A percentile compares a stretch with the other conserved stretches of the same genome.
Evolutionary conservation across 1,284 basidiomycete species (phyloP).

Genomic region (Trichosporon asahii): DNA sequence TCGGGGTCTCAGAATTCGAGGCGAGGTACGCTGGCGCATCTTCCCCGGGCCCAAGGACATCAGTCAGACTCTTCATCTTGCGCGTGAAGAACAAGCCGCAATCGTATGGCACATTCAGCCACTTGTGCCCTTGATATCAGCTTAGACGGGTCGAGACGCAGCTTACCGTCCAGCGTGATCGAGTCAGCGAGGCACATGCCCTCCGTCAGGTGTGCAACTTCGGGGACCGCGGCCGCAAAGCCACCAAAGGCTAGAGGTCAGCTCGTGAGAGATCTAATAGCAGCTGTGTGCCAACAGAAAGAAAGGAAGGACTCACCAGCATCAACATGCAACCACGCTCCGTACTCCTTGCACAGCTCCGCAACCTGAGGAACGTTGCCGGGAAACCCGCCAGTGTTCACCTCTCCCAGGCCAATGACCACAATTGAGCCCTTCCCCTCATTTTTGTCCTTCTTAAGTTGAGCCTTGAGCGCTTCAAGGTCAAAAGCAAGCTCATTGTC

Average conservation of each 20-base stretch:
- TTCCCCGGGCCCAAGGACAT: conserved; percentile 53
- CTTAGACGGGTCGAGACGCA: background rate
- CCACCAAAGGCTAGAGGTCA: conserved; percentile 54
- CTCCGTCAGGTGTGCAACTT: conserved; percentile 43
- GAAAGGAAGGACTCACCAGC: conserved; percentile 44
- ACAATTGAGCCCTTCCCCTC: conserved; percentile 50
- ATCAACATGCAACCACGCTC: conserved; percentile 57
- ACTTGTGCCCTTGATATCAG: conserved; percentile 50
- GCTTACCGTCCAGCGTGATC: conserved; percentile 54
- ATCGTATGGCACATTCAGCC: conserved; percentile 57
- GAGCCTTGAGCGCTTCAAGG: conserved; percentile 42
- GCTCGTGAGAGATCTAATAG: background rate
- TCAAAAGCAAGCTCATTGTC: conserved; percentile 52
- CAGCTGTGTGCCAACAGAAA: background rate
- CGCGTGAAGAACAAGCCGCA: conserved; percentile 56
- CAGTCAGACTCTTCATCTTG: conserved; percentile 35
- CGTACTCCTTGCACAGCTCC: conserved; percentile 49
- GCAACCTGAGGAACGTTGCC: conserved; percentile 43
- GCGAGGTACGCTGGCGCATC: conserved; percentile 53
- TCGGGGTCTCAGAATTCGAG: conserved; percentile 4
- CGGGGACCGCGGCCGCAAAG: conserved; percentile 53
- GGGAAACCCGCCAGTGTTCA: conserved; percentile 56
- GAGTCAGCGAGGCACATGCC: conserved; percentile 54
- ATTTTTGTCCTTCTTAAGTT: conserved; percentile 36
- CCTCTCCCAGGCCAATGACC: conserved; percentile 54